Evolutionary conservation across 495 filamentous ascomycete species (phyloP), one percentile per base, ranked within the genome.

Genomic region (Daldinia concentrica): DNA sequence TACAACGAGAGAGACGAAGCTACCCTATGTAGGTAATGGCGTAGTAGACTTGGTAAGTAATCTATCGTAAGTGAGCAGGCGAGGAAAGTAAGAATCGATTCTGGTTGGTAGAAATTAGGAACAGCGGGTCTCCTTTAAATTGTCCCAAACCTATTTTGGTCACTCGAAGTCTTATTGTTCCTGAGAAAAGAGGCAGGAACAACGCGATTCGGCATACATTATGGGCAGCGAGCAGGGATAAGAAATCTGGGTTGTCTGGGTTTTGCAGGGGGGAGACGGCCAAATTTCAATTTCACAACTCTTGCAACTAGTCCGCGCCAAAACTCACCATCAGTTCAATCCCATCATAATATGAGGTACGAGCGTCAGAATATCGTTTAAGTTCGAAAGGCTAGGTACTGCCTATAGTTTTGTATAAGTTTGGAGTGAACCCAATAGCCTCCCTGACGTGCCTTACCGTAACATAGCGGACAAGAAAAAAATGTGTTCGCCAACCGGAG

Each of bases 81-180:
- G 32, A 65, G 37, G 58, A 65, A 36, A 58, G 57, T 22, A 69
- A 56, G 58, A 45, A 43, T 50, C 29, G 26, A 29, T 34, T 59
- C 41, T 73, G 71, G 71, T 69, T 73, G 71, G 71, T 14, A 52
- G 32, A 63, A 45, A 34, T 45, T 45, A 37, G 58, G 58, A 69
- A 65, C 57, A 61, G 71, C 68, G 71, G 71, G 66, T 54, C 71
- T 8, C 63, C 27, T 66, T 62, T 62, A 73, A 69, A 69, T 73
- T 73, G 30, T 66, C 27, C 71, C 71, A 69, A 73, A 66, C 71
- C 62, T 62, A 66, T 66, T 73, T 60, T 62, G 71, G 69, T 63
- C 52, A 34, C 26, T 68, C 57, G 66, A 65, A 34, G 54, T 66
- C 62, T 51, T 50, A 32, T 55, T 66, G 66, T 73, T 69, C 71